Percentiles rank a stretch among this genome's conserved stretches.
phyloP scores from a whole-genome alignment of 2,329 filamentous ascomycete genomes.

The Mollisiaceae sp. region DNA sequence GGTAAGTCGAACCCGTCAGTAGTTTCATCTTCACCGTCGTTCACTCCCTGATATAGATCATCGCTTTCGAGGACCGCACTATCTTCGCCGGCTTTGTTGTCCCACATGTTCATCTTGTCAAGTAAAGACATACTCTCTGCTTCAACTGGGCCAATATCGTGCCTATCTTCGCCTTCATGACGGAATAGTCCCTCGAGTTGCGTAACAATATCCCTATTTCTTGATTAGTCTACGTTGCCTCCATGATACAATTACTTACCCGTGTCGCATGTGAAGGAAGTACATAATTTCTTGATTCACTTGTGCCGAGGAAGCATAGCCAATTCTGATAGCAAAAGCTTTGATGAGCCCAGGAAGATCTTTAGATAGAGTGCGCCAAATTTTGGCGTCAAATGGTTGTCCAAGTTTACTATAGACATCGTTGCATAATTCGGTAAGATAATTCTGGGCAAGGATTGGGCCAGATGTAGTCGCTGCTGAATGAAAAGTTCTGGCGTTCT shows the following conservation, averaged over 20 bases:
- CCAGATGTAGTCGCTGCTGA: background rate
- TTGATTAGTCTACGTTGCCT: slow-evolving; percentile 8
- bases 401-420: slow-evolving; percentile 16
- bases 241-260: slow-evolving; percentile 12
- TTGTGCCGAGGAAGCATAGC: slow-evolving; percentile 15
- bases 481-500: background rate
- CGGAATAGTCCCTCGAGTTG: background rate
- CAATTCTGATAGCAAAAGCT: slow-evolving; percentile 23
- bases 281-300: slow-evolving; percentile 19
- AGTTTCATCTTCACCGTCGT: slow-evolving; percentile 19
- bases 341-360: slow-evolving; percentile 23
- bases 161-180: slow-evolving; percentile 11
- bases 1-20: slow-evolving; percentile 11
- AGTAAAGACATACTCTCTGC: slow-evolving; percentile 18
- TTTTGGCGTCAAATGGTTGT: slow-evolving; percentile 10
- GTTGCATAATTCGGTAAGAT: slow-evolving; percentile 16
- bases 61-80: background rate
- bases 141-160: background rate
- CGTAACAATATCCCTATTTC: background rate
- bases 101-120: slow-evolving; percentile 28
- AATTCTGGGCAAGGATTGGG: slow-evolving; percentile 14
- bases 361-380: slow-evolving; percentile 4
- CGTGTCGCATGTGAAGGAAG: slow-evolving; percentile 21
- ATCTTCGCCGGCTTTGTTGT: slow-evolving; percentile 15
- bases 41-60: slow-evolving; percentile 11